Conservation (phyloP, 2,329 filamentous ascomycete genomes). For the Alternaria viburni region DNA sequence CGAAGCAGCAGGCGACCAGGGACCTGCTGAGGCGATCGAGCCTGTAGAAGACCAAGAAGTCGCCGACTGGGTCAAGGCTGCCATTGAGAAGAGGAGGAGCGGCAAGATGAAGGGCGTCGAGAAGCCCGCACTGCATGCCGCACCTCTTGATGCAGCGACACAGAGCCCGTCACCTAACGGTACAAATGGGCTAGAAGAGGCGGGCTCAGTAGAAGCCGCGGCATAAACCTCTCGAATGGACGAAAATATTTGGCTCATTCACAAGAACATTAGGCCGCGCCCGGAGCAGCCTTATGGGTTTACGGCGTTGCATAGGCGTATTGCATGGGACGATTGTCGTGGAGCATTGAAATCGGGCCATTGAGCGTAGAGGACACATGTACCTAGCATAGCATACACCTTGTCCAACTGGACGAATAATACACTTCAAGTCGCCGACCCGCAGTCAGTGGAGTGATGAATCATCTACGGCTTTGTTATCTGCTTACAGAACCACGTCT, state of each 20-base stretch:
- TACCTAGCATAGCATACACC: conserved; percentile 26
- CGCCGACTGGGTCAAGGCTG: conserved; percentile 79
- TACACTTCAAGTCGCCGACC: not conserved
- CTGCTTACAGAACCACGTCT: not conserved
- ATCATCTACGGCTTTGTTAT: not conserved
- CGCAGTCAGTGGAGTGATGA: not conserved
- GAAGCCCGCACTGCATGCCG: conserved; percentile 86
- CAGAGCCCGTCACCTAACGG: conserved; percentile 43
- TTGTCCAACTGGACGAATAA: conserved; percentile 7
- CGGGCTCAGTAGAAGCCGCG: conserved; percentile 24
- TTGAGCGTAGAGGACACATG: conserved; percentile 24
- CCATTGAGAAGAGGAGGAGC: conserved; percentile 69
- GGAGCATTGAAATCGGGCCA: conserved; percentile 21
- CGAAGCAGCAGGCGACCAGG: conserved; percentile 39
- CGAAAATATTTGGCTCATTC: not conserved
- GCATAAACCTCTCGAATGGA: conserved; percentile 9
- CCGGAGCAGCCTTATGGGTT: not conserved
- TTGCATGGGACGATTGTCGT: conserved; percentile 19
- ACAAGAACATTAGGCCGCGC: not conserved
- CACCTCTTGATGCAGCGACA: conserved; percentile 75
- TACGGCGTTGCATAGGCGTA: conserved; percentile 21
- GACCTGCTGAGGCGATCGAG: conserved; percentile 33
- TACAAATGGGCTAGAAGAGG: conserved; percentile 28
- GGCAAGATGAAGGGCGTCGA: conserved; percentile 58
- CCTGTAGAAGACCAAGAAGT: conserved; percentile 77